These are phyloP conservation scores for Isabelozyma gotoi DNA, from an alignment of 805 yeast genomes.

Conservation along the genomic window DNA sequence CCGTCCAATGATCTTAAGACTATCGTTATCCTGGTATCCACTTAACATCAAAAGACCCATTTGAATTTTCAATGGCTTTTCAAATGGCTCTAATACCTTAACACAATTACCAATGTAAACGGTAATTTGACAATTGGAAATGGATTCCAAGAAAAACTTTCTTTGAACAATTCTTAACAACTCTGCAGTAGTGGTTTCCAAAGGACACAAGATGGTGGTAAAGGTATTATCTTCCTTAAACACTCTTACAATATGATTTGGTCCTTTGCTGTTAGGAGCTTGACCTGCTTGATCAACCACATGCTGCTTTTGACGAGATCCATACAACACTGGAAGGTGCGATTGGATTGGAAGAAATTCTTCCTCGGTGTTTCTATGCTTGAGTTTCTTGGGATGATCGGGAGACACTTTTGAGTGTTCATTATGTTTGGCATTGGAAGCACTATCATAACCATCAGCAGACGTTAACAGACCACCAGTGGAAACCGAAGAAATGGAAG, in stretches of 20 bases:
- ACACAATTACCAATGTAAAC: slow-evolving; percentile 74
- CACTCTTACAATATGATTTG: slow-evolving; percentile 60
- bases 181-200: slow-evolving; percentile 75
- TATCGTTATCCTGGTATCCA: slow-evolving; percentile 80
- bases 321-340: slow-evolving; percentile 33
- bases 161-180: slow-evolving; percentile 68
- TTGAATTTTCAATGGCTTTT: slow-evolving; percentile 77
- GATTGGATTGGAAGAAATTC: background rate
- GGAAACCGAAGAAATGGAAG: slow-evolving; percentile 2
- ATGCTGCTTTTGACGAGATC: slow-evolving; percentile 22
- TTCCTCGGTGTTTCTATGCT: background rate
- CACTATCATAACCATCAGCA: background rate
- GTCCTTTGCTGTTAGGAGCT: slow-evolving; percentile 18
- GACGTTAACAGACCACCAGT: slow-evolving; percentile 4
- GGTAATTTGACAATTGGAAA: slow-evolving; percentile 73
- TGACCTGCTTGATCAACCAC: slow-evolving; percentile 9
- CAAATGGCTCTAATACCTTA: slow-evolving; percentile 68
- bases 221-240: slow-evolving; percentile 83
- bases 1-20: slow-evolving; percentile 73
- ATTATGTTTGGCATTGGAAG: background rate
- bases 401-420: background rate
- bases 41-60: slow-evolving; percentile 67
- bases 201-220: slow-evolving; percentile 77
- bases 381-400: background rate
- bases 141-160: slow-evolving; percentile 70